These are phyloP conservation scores for Taphrina sp. DNA, from an alignment of 1,139 yeast species.

Conservation along the genomic window DNA sequence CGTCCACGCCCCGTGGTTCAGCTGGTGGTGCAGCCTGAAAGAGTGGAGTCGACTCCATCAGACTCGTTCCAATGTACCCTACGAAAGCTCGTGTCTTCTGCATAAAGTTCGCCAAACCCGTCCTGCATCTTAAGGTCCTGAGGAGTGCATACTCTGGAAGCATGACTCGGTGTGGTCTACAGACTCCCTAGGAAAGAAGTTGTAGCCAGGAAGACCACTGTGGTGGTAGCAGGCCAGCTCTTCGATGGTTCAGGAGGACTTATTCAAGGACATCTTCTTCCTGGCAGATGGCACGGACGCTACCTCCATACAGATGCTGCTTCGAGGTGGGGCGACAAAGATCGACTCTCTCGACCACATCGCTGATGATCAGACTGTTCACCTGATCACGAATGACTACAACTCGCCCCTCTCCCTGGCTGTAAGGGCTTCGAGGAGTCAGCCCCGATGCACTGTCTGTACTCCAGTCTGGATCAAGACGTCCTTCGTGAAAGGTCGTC, in stretches of 20 bases:
- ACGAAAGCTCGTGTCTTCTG: no score
- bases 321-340: slow-evolving; percentile 1
- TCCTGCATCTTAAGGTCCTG: no score
- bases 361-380: slow-evolving; percentile 2
- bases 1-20: no score
- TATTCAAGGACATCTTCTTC: background rate
- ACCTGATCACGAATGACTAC: slow-evolving; percentile 24
- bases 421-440: slow-evolving; percentile 7
- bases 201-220: no score
- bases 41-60: no score
- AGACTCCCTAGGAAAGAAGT: no score
- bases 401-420: slow-evolving; percentile 24
- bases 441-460: background rate
- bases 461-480: slow-evolving; percentile 13
- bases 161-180: no score
- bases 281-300: slow-evolving; percentile 7
- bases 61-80: no score
- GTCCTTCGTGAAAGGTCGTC: slow-evolving; percentile 5
- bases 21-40: no score
- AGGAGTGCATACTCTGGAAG: no score
- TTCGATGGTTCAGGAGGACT: background rate
- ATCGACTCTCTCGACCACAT: background rate
- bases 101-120: no score
- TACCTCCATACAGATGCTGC: background rate
- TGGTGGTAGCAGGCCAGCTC: no score